Evolutionary conservation across 805 yeast genomes (phyloP).

Genomic region (Pichia nakasei): DNA sequence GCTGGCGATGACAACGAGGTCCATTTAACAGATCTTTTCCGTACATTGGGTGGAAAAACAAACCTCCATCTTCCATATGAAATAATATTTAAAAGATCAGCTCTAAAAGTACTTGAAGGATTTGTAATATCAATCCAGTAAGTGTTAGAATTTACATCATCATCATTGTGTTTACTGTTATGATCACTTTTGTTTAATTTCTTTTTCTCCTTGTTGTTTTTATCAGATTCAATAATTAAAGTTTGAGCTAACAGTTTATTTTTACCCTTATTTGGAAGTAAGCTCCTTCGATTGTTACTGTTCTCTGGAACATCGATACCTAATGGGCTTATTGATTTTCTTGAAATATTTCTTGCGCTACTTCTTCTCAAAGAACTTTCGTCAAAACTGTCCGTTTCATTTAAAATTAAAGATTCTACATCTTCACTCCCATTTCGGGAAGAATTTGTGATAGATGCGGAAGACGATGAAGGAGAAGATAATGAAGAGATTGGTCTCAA

Average conservation of each 20-base stretch:
- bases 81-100: slow-evolving; percentile 45
- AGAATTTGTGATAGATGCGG: not conserved
- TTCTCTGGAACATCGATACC: not conserved
- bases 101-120: slow-evolving; percentile 62
- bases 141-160: slow-evolving; percentile 17
- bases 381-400: not conserved
- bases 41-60: slow-evolving; percentile 70
- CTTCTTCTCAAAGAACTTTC: not conserved
- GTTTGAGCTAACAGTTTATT: not conserved
- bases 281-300: not conserved
- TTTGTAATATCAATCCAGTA: slow-evolving; percentile 63
- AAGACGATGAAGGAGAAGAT: not conserved
- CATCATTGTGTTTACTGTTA: slow-evolving; percentile 7
- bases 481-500: slow-evolving; percentile 15
- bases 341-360: not conserved
- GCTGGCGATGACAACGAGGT: slow-evolving; percentile 90
- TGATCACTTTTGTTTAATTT: slow-evolving; percentile 1
- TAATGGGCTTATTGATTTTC: not conserved
- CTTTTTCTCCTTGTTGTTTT: slow-evolving; percentile 3
- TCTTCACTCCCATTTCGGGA: not conserved
- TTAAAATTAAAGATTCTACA: not conserved
- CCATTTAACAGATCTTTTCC: slow-evolving; percentile 76
- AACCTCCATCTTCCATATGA: slow-evolving; percentile 86
- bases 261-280: not conserved
- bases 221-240: not conserved